phyloP scores from a whole-genome alignment of 75 land plant genomes.

The Pinus tabuliformis region DNA sequence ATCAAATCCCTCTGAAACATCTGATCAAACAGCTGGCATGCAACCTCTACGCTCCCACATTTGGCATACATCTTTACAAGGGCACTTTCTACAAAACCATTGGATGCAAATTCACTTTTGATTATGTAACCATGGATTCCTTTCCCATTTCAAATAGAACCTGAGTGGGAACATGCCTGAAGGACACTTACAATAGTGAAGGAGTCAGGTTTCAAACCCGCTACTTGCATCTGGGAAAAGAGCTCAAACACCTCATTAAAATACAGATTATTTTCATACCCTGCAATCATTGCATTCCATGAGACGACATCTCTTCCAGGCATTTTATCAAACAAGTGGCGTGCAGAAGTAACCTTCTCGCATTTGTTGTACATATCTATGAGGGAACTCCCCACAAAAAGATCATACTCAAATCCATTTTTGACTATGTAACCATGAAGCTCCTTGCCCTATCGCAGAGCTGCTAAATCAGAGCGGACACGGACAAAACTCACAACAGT shows the following conservation, averaged over 20 bases:
- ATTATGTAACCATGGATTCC: slow-evolving; percentile 22
- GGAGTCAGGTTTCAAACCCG: neutral
- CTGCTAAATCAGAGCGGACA: slow-evolving; percentile 11
- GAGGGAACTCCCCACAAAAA: slow-evolving; percentile 2
- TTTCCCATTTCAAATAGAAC: slow-evolving; percentile 13
- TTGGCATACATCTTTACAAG: slow-evolving; percentile 43
- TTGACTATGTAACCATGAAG: slow-evolving; percentile 10
- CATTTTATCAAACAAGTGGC: neutral
- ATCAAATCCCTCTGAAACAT: slow-evolving; percentile 27
- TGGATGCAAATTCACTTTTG: slow-evolving; percentile 10
- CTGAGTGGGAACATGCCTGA: slow-evolving; percentile 2
- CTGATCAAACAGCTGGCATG: slow-evolving; percentile 36
- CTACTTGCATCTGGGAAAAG: neutral
- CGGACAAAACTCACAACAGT: slow-evolving; percentile 8
- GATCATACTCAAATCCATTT: slow-evolving; percentile 4
- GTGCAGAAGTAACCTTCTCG: neutral
- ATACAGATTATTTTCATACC: neutral
- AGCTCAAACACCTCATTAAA: neutral
- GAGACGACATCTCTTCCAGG: neutral
- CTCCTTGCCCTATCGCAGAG: slow-evolving; percentile 16
- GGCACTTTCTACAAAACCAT: slow-evolving; percentile 27
- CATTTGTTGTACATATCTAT: neutral
- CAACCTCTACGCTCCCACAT: slow-evolving; percentile 28
- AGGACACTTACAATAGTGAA: neutral
- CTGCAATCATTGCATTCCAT: neutral